Conservation (phyloP, 441 rosid species). For the Eruca vesicaria region DNA sequence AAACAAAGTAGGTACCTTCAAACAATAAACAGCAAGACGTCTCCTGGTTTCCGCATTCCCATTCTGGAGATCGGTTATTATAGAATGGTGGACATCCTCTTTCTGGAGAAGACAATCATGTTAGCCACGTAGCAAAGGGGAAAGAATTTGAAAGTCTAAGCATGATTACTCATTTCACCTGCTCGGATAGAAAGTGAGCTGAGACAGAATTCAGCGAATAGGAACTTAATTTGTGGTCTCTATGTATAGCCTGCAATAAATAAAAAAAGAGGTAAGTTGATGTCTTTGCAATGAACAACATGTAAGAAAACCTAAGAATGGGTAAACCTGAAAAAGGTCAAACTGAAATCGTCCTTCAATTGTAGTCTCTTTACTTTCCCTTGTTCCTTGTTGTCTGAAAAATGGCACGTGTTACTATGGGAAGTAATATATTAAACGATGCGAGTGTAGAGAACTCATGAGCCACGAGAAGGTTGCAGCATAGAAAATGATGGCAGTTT, state of each 20-base stretch:
- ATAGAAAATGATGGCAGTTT: slow-evolving; percentile 3
- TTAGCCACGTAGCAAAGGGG: slow-evolving; percentile 9
- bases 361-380: slow-evolving; percentile 96
- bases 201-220: slow-evolving; percentile 97
- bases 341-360: slow-evolving; percentile 97
- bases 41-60: slow-evolving; percentile 99
- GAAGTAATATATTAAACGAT: neutral
- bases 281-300: slow-evolving; percentile 8
- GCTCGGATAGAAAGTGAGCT: slow-evolving; percentile 97
- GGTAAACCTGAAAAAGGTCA: slow-evolving; percentile 92
- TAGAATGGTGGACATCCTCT: slow-evolving; percentile 99
- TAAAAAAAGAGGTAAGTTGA: slow-evolving; percentile 13
- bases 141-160: slow-evolving; percentile 1
- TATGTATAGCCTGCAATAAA: slow-evolving; percentile 70
- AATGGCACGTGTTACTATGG: slow-evolving; percentile 26
- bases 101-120: slow-evolving; percentile 52
- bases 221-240: slow-evolving; percentile 94
- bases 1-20: slow-evolving; percentile 58
- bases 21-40: slow-evolving; percentile 97
- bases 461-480: neutral
- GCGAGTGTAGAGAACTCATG: slow-evolving; percentile 1
- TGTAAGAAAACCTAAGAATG: slow-evolving; percentile 16
- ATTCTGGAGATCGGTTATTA: slow-evolving; percentile 96
- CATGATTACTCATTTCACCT: slow-evolving; percentile 48
- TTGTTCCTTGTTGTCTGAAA: slow-evolving; percentile 83